phyloP scores from a whole-genome alignment of 768 basidiomycete species.

The Hygrocybe coccinea region DNA sequence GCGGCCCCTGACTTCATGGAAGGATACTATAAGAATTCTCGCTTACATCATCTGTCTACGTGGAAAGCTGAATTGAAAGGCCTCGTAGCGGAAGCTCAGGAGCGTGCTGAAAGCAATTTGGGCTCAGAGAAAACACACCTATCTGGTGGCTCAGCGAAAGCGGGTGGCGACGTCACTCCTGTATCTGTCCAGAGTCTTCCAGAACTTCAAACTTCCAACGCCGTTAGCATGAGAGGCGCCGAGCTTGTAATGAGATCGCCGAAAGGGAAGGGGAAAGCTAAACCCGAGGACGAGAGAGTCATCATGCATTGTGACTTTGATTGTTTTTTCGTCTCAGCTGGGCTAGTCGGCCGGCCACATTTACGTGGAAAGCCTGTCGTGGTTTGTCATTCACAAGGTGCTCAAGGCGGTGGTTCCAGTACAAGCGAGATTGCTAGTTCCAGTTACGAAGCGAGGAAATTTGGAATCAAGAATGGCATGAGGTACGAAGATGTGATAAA shows the following conservation, averaged over 20 bases:
- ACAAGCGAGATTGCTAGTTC: slow-evolving; percentile 95
- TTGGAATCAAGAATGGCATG: slow-evolving; percentile 93
- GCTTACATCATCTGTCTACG: slow-evolving; percentile 86
- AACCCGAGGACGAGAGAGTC: slow-evolving; percentile 44
- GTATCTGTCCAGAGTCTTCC: not conserved
- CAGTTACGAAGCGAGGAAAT: slow-evolving; percentile 87
- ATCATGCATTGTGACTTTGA: slow-evolving; percentile 97
- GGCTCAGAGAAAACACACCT: slow-evolving; percentile 31
- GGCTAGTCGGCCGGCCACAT: slow-evolving; percentile 72
- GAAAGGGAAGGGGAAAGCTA: slow-evolving; percentile 55
- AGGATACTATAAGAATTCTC: slow-evolving; percentile 77
- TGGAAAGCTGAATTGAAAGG: slow-evolving; percentile 89
- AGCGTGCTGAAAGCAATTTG: slow-evolving; percentile 47
- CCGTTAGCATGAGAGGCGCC: slow-evolving; percentile 51
- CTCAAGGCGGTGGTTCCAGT: slow-evolving; percentile 64
- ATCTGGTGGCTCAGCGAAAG: slow-evolving; percentile 8
- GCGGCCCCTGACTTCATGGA: slow-evolving; percentile 83
- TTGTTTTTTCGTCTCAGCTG: slow-evolving; percentile 95
- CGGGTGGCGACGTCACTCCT: not conserved
- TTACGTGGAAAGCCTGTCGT: slow-evolving; percentile 85
- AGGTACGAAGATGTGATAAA: slow-evolving; percentile 46
- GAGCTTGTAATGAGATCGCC: slow-evolving; percentile 48
- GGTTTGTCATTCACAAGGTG: slow-evolving; percentile 90
- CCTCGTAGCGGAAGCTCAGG: slow-evolving; percentile 76
- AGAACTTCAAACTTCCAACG: slow-evolving; percentile 10